Evolutionary conservation across 1,284 basidiomycete genomes (phyloP).

Genomic region (Cryptococcus wingfieldii): DNA sequence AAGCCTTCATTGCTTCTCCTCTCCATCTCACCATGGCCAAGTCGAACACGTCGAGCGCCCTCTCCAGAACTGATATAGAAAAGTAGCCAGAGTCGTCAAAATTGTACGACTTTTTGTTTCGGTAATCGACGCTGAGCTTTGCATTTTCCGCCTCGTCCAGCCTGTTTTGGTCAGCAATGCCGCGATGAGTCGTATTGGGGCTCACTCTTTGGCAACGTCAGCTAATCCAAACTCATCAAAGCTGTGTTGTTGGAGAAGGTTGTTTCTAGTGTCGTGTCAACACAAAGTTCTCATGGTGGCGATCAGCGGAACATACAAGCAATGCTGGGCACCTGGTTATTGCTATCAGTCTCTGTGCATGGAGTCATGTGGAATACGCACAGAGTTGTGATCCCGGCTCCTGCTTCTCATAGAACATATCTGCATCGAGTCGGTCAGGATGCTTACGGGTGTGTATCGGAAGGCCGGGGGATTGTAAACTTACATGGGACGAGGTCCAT

Average conservation of each 20-base stretch:
- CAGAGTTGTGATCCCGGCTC: slow-evolving; percentile 49
- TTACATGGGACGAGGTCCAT: slow-evolving; percentile 47
- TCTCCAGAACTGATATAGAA: slow-evolving; percentile 52
- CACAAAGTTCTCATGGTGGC: not conserved
- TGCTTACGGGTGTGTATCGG: not conserved
- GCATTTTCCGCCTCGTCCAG: slow-evolving; percentile 52
- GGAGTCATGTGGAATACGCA: slow-evolving; percentile 12
- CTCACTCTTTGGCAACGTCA: slow-evolving; percentile 61
- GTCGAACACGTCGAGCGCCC: slow-evolving; percentile 75
- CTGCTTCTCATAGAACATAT: slow-evolving; percentile 48
- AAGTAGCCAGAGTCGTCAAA: slow-evolving; percentile 94
- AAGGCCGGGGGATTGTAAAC: slow-evolving; percentile 1
- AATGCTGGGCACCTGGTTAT: slow-evolving; percentile 49
- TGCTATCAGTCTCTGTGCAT: not conserved
- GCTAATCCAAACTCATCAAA: slow-evolving; percentile 84
- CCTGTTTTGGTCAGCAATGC: slow-evolving; percentile 30
- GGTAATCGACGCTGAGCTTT: slow-evolving; percentile 28
- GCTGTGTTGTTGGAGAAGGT: slow-evolving; percentile 49
- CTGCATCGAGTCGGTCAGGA: slow-evolving; percentile 7
- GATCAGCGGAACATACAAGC: slow-evolving; percentile 29
- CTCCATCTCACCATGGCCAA: slow-evolving; percentile 78
- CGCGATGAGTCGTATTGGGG: not conserved
- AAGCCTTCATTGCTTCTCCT: slow-evolving; percentile 70
- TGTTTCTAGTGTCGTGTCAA: slow-evolving; percentile 38
- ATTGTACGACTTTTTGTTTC: slow-evolving; percentile 60